These are phyloP conservation scores for Trichoderma citrinoviride DNA, from an alignment of 2,329 filamentous ascomycete species.

Conservation along the genomic window DNA sequence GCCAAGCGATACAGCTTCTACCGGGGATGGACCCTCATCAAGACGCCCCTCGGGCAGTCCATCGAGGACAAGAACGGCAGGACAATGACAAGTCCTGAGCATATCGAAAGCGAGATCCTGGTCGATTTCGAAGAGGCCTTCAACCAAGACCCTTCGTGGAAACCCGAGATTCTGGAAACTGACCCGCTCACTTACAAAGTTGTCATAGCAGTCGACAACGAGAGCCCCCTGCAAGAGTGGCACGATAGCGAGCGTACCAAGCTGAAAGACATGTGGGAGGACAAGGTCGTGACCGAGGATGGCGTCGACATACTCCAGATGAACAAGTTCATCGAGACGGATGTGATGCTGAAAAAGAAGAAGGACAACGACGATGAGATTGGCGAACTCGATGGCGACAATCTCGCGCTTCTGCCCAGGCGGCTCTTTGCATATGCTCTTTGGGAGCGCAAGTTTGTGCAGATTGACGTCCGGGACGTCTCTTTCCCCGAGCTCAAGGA, in stretches of 20 bases:
- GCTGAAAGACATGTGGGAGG: conserved; percentile 12
- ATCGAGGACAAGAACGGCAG: neutral
- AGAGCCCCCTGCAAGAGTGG: conserved; percentile 13
- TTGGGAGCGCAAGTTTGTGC: conserved; percentile 40
- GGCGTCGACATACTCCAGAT: conserved; percentile 12
- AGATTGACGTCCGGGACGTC: conserved; percentile 39
- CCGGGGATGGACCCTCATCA: conserved; percentile 17
- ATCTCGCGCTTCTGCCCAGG: conserved; percentile 39
- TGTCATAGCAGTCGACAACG: neutral
- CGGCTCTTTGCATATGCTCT: conserved; percentile 43
- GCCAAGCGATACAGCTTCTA: conserved; percentile 11
- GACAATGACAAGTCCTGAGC: conserved; percentile 12
- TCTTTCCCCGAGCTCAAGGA: conserved; percentile 38
- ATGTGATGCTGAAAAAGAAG: neutral
- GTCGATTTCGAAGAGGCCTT: conserved; percentile 22
- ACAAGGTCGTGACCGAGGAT: conserved; percentile 5
- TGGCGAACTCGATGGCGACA: conserved; percentile 29
- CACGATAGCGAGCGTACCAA: conserved; percentile 7
- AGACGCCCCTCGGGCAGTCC: neutral
- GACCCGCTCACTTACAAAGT: neutral
- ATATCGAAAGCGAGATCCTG: conserved; percentile 21
- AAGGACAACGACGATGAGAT: conserved; percentile 13
- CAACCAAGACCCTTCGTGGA: conserved; percentile 16
- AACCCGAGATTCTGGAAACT: conserved; percentile 4
- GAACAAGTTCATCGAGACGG: conserved; percentile 5